phyloP scores from a whole-genome alignment of 2,329 filamentous ascomycete genomes.

The Allantophomopsis cytisporea region DNA sequence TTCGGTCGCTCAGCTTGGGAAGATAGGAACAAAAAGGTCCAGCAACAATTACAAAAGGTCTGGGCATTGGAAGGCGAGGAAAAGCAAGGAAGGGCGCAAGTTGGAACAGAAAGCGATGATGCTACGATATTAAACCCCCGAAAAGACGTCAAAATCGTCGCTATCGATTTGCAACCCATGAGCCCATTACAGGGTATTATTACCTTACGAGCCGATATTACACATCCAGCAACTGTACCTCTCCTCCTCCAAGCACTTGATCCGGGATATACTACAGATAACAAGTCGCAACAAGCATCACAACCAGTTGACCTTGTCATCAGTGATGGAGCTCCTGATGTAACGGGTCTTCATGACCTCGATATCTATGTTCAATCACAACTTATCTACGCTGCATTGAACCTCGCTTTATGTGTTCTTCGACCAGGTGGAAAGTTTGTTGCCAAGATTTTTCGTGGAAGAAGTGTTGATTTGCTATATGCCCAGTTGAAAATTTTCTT shows the following conservation, averaged over 20 bases:
- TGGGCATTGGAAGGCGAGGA: conserved; percentile 4
- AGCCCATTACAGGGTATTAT: conserved; percentile 85
- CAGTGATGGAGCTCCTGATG: conserved; percentile 90
- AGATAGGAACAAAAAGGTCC: conserved; percentile 59
- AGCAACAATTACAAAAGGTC: conserved; percentile 35
- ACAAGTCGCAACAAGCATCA: conserved; percentile 38
- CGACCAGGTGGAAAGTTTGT: conserved; percentile 92
- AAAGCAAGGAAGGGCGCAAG: conserved; percentile 8
- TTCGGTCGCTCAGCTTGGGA: conserved; percentile 82
- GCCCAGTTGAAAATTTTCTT: conserved; percentile 91
- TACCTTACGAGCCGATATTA: conserved; percentile 89
- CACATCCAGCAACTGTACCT: conserved; percentile 88
- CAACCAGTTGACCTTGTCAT: conserved; percentile 86
- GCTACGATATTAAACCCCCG: conserved; percentile 27
- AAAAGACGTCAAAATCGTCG: conserved; percentile 79
- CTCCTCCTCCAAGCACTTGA: conserved; percentile 78
- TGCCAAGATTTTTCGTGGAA: conserved; percentile 90
- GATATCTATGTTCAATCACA: conserved; percentile 98
- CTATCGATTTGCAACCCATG: conserved; percentile 94
- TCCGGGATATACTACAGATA: conserved; percentile 42
- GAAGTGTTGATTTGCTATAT: conserved; percentile 91
- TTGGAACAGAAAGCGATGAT: conserved; percentile 16
- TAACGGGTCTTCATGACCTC: conserved; percentile 90
- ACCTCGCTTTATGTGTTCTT: conserved; percentile 84
- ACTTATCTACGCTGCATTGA: conserved; percentile 84